These are phyloP conservation scores for Mimosa pudica DNA, from an alignment of 306 rosid genomes.

Conservation along the genomic window DNA sequence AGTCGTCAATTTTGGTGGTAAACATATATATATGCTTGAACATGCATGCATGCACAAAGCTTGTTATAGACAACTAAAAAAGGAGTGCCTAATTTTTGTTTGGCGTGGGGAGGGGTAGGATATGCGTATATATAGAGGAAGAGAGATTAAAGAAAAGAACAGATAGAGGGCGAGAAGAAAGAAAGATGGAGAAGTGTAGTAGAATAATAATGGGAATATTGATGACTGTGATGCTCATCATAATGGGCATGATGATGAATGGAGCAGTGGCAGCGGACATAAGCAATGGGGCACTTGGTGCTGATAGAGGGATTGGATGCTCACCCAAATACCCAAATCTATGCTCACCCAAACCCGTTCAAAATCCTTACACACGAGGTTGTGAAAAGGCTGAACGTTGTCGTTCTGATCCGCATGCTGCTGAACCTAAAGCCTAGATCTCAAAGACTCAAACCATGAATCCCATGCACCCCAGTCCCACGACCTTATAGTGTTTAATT, in stretches of 20 bases:
- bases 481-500: too few species aligned
- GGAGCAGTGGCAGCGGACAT: background rate
- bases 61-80: background rate
- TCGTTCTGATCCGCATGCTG: background rate
- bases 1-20: background rate
- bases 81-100: too few species aligned
- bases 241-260: background rate
- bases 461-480: too few species aligned
- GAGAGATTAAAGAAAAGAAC: background rate
- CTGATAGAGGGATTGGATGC: background rate
- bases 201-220: background rate
- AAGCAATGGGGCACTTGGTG: background rate
- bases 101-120: background rate
- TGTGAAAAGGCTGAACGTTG: background rate
- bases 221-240: background rate
- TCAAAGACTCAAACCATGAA: too few species aligned
- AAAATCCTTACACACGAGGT: background rate
- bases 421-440: background rate
- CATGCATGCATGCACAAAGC: background rate
- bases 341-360: accelerated
- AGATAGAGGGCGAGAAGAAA: background rate
- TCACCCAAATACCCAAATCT: background rate
- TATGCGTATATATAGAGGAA: background rate
- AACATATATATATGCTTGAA: background rate
- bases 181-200: constrained; percentile 16